Conservation (phyloP, 2,329 filamentous ascomycete species). For the Fonsecaea nubica region DNA sequence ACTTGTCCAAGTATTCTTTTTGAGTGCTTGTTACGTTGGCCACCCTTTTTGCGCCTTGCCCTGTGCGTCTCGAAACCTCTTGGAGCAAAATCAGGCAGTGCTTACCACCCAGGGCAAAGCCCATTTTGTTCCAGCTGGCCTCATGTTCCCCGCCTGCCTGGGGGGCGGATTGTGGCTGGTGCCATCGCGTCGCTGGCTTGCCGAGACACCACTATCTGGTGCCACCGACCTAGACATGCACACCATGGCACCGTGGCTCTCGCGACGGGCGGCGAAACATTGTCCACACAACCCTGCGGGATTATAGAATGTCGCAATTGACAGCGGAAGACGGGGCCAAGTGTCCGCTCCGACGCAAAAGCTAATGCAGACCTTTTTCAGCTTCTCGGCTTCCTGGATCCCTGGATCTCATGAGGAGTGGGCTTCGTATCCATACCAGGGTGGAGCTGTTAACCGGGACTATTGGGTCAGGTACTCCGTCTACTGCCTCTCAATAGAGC, state of each 20-base stretch:
- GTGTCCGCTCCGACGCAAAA: constrained; percentile 37
- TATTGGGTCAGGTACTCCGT: constrained; percentile 37
- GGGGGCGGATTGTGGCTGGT: constrained; percentile 33
- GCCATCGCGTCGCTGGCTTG: constrained; percentile 33
- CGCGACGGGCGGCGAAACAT: constrained; percentile 29
- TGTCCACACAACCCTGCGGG: constrained; percentile 28
- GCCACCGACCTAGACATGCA: constrained; percentile 27
- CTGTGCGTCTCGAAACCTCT: neutral
- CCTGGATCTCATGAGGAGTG: constrained; percentile 23
- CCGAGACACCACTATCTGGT: constrained; percentile 38
- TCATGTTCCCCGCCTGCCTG: constrained; percentile 9
- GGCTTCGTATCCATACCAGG: constrained; percentile 27
- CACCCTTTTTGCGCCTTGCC: constrained; percentile 6
- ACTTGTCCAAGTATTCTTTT: constrained; percentile 15
- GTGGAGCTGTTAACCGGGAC: constrained; percentile 32
- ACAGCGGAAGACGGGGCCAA: constrained; percentile 37
- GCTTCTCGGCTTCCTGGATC: constrained; percentile 34
- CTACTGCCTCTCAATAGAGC: constrained; percentile 35
- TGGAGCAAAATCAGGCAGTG: constrained; percentile 16
- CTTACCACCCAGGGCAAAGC: constrained; percentile 8
- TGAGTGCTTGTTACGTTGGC: constrained; percentile 24
- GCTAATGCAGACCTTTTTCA: constrained; percentile 36
- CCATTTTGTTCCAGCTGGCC: constrained; percentile 5
- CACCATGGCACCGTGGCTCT: constrained; percentile 16
- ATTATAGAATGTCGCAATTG: constrained; percentile 37